Percentiles rank a stretch among this genome's conserved stretches.
Evolutionary conservation across 345 rosid genomes (phyloP).

Genomic region (Camelina laxa): DNA sequence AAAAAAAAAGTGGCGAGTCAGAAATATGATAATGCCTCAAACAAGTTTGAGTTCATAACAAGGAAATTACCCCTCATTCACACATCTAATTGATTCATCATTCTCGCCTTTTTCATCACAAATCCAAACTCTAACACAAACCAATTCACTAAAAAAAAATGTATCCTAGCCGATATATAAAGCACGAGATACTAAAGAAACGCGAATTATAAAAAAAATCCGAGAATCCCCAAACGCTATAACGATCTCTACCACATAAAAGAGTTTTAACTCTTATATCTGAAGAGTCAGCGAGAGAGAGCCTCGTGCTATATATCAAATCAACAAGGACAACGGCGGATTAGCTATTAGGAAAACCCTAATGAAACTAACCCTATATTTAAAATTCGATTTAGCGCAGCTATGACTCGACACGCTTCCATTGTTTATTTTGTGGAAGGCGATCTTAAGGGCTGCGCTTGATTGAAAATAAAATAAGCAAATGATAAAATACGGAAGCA

Average conservation of each 20-base stretch:
- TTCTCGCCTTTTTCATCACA: not conserved
- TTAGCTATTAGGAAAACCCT: slow-evolving; percentile 38
- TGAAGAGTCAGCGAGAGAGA: slow-evolving; percentile 1
- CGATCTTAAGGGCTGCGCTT: slow-evolving; percentile 50
- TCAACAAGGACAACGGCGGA: slow-evolving; percentile 19
- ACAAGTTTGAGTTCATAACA: slow-evolving; percentile 8
- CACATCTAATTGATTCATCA: slow-evolving; percentile 40
- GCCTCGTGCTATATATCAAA: not conserved
- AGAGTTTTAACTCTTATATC: not conserved
- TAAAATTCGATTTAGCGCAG: slow-evolving; percentile 34
- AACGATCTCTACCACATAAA: slow-evolving; percentile 9
- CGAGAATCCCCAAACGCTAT: slow-evolving; percentile 13
- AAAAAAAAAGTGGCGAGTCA: slow-evolving; percentile 5
- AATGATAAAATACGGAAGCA: not conserved
- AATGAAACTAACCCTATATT: slow-evolving; percentile 16
- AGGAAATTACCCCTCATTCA: slow-evolving; percentile 15
- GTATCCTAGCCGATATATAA: slow-evolving; percentile 26
- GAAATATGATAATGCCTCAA: slow-evolving; percentile 40
- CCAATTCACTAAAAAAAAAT: not conserved
- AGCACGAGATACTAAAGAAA: not conserved
- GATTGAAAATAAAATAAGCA: not conserved
- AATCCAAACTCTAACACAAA: not conserved
- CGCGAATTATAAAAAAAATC: slow-evolving; percentile 31
- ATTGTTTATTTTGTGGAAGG: slow-evolving; percentile 44
- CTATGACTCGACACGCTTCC: slow-evolving; percentile 54